Evolutionary conservation across 768 basidiomycete genomes (phyloP).

Genomic region (Tubosaeta brunneosetosa): DNA sequence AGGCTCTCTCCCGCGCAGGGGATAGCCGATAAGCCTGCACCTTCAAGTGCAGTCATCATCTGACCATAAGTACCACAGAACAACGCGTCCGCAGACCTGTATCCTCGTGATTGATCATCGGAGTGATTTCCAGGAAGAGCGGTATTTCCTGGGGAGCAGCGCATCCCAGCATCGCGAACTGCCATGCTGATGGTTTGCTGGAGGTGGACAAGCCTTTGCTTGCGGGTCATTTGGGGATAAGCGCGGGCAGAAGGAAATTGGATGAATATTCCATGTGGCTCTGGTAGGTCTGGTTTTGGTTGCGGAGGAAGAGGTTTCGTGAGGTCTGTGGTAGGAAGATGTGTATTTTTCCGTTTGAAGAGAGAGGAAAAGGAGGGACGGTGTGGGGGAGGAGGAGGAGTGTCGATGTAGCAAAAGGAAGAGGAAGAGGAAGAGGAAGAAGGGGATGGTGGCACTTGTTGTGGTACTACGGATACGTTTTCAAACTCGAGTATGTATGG

Average conservation of each 20-base stretch:
- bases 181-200: conserved; percentile 36
- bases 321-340: neutral
- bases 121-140: neutral
- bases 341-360: conserved; percentile 21
- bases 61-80: conserved; percentile 44
- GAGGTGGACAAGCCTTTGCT: conserved; percentile 24
- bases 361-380: conserved; percentile 15
- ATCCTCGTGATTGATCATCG: conserved; percentile 2
- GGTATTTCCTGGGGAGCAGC: conserved; percentile 23
- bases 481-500: conserved; percentile 29
- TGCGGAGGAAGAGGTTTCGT: conserved; percentile 20
- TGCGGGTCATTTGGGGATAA: conserved; percentile 12
- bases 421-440: conserved; percentile 5
- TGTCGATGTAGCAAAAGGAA: conserved; percentile 28
- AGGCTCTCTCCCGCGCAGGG: conserved; percentile 30
- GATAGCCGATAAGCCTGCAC: conserved; percentile 33
- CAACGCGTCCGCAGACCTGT: conserved; percentile 27
- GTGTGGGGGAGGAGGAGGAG: conserved; percentile 7
- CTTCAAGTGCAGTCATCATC: conserved; percentile 35
- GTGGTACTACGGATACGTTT: conserved; percentile 21
- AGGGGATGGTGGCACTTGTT: conserved; percentile 1
- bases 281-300: neutral
- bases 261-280: conserved; percentile 22
- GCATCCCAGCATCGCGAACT: conserved; percentile 39
- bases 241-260: conserved; percentile 11